Percentiles rank a stretch among this genome's conserved stretches.
Evolutionary conservation across 306 rosid species (phyloP).

Genomic region (Rubus parviflorus): DNA sequence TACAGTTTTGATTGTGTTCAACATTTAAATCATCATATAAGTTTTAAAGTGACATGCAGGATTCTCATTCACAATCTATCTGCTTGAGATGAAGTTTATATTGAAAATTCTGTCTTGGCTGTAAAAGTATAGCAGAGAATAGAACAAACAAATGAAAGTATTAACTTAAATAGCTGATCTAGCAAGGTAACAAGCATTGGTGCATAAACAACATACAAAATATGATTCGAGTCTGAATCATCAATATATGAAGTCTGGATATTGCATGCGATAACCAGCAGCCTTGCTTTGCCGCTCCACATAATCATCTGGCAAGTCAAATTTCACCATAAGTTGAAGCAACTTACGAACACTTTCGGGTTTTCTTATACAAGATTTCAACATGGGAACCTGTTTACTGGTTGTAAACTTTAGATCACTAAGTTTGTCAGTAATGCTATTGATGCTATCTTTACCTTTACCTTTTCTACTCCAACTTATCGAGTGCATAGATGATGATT

Average conservation of each 20-base stretch:
- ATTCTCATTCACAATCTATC: not conserved
- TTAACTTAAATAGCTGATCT: slow-evolving; percentile 2
- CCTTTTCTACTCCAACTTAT: slow-evolving; percentile 15
- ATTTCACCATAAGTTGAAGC: slow-evolving; percentile 39
- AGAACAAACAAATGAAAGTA: not conserved
- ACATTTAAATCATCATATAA: not conserved
- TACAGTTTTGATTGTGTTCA: slow-evolving; percentile 15
- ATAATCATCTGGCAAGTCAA: slow-evolving; percentile 22
- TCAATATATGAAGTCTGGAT: not conserved
- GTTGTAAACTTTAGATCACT: not conserved
- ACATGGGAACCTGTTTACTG: not conserved
- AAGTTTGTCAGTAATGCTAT: not conserved
- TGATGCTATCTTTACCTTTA: not conserved
- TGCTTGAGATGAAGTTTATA: not conserved
- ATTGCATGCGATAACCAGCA: not conserved
- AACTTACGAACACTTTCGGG: slow-evolving; percentile 37
- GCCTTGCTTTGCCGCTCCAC: slow-evolving; percentile 7
- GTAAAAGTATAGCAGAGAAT: slow-evolving; percentile 3
- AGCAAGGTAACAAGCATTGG: slow-evolving; percentile 6
- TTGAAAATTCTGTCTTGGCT: not conserved
- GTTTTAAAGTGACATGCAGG: not conserved
- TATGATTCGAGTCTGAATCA: not conserved
- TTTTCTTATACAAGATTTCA: slow-evolving; percentile 56
- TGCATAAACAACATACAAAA: slow-evolving; percentile 18
- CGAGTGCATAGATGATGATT: not conserved